A percentile compares a stretch with the other conserved stretches of the same genome.
These are phyloP conservation scores for Pestalotiopsis sp. DNA, from an alignment of 2,329 filamentous ascomycete species.

Conservation along the genomic window DNA sequence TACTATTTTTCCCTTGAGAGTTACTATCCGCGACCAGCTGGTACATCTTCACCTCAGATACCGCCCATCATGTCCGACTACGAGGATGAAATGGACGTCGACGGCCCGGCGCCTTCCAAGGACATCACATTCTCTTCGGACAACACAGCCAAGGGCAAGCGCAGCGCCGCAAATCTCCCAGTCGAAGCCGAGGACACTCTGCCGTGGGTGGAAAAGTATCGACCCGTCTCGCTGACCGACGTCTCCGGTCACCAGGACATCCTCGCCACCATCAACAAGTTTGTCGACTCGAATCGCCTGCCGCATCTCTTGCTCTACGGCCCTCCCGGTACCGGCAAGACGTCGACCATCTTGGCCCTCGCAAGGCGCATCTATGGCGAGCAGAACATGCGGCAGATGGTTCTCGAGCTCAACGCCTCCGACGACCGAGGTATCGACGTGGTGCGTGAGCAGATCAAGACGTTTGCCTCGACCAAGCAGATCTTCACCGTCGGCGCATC, in stretches of 20 bases:
- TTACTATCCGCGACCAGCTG: not conserved
- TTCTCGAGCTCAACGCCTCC: slow-evolving; percentile 94
- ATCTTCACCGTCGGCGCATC: slow-evolving; percentile 77
- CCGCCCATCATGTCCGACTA: slow-evolving; percentile 55
- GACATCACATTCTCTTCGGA: slow-evolving; percentile 73
- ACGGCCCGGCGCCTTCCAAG: slow-evolving; percentile 48
- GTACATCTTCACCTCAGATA: not conserved
- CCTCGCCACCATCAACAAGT: slow-evolving; percentile 95
- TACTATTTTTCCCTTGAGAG: not conserved
- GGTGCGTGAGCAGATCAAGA: slow-evolving; percentile 98
- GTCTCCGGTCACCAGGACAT: slow-evolving; percentile 98
- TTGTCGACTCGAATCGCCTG: slow-evolving; percentile 90
- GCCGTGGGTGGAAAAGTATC: slow-evolving; percentile 98
- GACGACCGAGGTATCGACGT: slow-evolving; percentile 98
- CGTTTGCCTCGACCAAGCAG: slow-evolving; percentile 96
- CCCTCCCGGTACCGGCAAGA: slow-evolving; percentile 95
- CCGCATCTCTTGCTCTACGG: slow-evolving; percentile 97
- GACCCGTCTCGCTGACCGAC: slow-evolving; percentile 84
- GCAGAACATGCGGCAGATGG: slow-evolving; percentile 97
- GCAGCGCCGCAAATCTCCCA: slow-evolving; percentile 88
- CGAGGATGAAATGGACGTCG: slow-evolving; percentile 65
- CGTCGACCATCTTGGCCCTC: slow-evolving; percentile 91
- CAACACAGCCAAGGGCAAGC: slow-evolving; percentile 80
- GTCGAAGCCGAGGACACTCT: slow-evolving; percentile 92
- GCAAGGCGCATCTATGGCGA: slow-evolving; percentile 90